A percentile compares a stretch with the other conserved stretches of the same genome.
These are phyloP conservation scores for Danielia reshetovae DNA, from an alignment of 805 yeast species.

Conservation along the genomic window DNA sequence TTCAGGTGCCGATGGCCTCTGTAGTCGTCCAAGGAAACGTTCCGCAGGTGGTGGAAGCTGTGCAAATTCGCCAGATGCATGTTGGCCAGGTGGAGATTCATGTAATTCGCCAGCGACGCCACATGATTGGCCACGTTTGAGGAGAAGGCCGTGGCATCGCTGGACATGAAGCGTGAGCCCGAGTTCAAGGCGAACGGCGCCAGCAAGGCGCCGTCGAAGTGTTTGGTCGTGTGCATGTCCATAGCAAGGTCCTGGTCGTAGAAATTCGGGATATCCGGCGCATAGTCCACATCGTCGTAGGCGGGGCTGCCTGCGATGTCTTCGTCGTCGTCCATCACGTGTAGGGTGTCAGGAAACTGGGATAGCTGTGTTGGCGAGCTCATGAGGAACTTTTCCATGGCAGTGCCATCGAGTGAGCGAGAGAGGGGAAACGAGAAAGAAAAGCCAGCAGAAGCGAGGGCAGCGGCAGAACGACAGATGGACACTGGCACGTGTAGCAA, in stretches of 20 bases:
- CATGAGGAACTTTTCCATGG: constrained; percentile 38
- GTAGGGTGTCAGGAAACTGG: constrained; percentile 14
- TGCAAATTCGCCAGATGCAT: background rate
- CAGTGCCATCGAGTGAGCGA: constrained; percentile 10
- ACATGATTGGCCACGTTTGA: background rate
- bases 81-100: background rate
- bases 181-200: constrained; percentile 22
- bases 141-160: background rate
- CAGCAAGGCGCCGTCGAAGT: constrained; percentile 15
- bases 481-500: too few relatives aligned
- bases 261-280: constrained; percentile 14
- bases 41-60: constrained; percentile 16
- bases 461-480: background rate
- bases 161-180: constrained; percentile 12
- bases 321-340: constrained; percentile 3
- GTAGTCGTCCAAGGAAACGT: constrained; percentile 15
- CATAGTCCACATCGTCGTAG: constrained; percentile 15
- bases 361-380: constrained; percentile 38
- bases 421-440: background rate
- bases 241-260: constrained; percentile 5
- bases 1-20: constrained; percentile 3
- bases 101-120: background rate
- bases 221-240: constrained; percentile 18
- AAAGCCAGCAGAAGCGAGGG: background rate
- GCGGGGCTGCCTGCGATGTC: constrained; percentile 6